Conservation (phyloP, 2,329 filamentous ascomycete genomes). For the Trichoderma atroviride region DNA sequence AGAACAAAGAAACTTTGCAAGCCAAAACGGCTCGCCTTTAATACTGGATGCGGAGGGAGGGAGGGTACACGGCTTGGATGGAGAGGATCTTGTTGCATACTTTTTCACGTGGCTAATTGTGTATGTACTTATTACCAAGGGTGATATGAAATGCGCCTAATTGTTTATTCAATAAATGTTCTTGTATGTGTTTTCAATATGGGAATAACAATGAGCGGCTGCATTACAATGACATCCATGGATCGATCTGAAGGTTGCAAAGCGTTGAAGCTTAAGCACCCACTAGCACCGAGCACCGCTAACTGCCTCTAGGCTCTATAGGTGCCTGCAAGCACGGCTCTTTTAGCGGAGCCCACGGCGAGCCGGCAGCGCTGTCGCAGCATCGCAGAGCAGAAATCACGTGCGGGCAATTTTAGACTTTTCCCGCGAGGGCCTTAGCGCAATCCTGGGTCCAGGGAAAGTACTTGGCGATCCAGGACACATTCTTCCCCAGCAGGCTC, state of each 20-base stretch:
- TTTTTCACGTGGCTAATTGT: neutral
- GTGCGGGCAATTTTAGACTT: constrained; percentile 39
- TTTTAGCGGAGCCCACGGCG: constrained; percentile 7
- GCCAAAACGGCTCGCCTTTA: neutral
- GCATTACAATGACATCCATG: neutral
- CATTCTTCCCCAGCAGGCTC: constrained; percentile 43
- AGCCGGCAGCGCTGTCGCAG: neutral
- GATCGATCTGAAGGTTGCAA: neutral
- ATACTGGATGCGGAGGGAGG: neutral
- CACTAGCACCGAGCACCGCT: neutral
- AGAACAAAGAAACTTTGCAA: neutral
- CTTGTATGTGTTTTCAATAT: neutral
- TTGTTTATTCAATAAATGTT: neutral
- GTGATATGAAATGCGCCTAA: neutral
- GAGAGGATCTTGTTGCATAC: neutral
- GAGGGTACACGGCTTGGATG: neutral
- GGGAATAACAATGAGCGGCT: neutral
- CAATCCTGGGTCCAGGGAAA: constrained; percentile 31
- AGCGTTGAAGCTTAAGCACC: neutral
- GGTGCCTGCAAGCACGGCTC: neutral
- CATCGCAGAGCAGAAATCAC: constrained; percentile 34
- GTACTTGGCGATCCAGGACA: constrained; percentile 42
- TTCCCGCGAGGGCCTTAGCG: constrained; percentile 37
- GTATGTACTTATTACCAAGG: neutral
- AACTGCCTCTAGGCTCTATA: neutral